phyloP scores from a whole-genome alignment of 179 eudicot species.

The Dionaea muscipula region DNA sequence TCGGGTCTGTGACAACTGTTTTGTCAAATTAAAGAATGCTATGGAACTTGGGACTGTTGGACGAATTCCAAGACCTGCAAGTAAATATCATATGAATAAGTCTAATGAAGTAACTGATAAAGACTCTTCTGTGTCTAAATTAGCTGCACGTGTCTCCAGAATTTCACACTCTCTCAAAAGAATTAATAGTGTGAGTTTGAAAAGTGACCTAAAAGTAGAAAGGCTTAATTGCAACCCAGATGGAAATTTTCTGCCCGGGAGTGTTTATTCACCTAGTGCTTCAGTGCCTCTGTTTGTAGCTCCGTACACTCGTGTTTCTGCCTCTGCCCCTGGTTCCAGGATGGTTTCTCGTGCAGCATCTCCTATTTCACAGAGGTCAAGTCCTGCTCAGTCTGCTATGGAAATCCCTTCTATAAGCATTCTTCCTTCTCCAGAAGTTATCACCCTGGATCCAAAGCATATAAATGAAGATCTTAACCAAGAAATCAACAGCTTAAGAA shows the following conservation, averaged over 20 bases:
- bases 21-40: slow-evolving; percentile 50
- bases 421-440: slow-evolving; percentile 33
- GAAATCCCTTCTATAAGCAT: slow-evolving; percentile 17
- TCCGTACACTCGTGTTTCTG: slow-evolving; percentile 30
- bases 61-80: slow-evolving; percentile 38
- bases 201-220: slow-evolving; percentile 21
- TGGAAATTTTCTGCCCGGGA: slow-evolving; percentile 33
- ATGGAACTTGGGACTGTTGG: slow-evolving; percentile 29
- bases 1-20: slow-evolving; percentile 95
- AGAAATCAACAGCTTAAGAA: slow-evolving; percentile 49
- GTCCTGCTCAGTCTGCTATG: slow-evolving; percentile 23
- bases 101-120: slow-evolving; percentile 36
- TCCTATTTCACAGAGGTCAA: slow-evolving; percentile 46
- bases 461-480: slow-evolving; percentile 30
- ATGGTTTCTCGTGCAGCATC: slow-evolving; percentile 55
- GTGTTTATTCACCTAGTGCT: slow-evolving; percentile 28
- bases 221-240: slow-evolving; percentile 22
- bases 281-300: slow-evolving; percentile 29
- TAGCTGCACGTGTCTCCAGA: slow-evolving; percentile 28
- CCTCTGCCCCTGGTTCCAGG: slow-evolving; percentile 62
- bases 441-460: slow-evolving; percentile 25
- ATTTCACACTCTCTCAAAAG: slow-evolving; percentile 41
- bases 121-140: slow-evolving; percentile 30
- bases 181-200: slow-evolving; percentile 34
- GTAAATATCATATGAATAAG: slow-evolving; percentile 28